phyloP scores from a whole-genome alignment of 2,329 filamentous ascomycete genomes.

The Trichoderma cornu-damae region DNA sequence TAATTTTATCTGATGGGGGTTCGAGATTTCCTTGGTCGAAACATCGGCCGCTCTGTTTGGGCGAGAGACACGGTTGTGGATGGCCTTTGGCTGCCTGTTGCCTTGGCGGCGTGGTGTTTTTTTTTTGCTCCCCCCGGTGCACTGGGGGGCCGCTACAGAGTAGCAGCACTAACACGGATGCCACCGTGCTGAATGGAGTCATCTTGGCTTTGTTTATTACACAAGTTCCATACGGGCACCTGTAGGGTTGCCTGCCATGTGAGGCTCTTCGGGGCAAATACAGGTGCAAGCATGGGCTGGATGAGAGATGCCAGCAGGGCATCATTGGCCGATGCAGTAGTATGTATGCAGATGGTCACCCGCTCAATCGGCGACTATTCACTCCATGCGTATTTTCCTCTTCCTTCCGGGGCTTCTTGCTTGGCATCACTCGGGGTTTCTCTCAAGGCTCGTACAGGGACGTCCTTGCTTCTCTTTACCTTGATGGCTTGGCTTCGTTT shows the following conservation, averaged over 20 bases:
- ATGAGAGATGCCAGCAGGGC: neutral
- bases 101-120: neutral
- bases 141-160: neutral
- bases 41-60: neutral
- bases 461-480: neutral
- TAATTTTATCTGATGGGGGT: conserved; percentile 1
- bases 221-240: neutral
- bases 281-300: neutral
- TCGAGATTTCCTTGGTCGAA: neutral
- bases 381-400: neutral
- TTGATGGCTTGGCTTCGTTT: neutral
- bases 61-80: too few species aligned
- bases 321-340: too few species aligned
- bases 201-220: too few species aligned
- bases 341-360: neutral
- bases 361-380: too few species aligned
- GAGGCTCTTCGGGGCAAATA: conserved; percentile 5
- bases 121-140: neutral
- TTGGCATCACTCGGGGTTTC: neutral
- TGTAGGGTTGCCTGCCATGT: neutral
- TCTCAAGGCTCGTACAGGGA: neutral
- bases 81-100: neutral
- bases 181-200: too few species aligned
- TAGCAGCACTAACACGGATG: neutral
- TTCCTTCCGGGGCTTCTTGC: neutral